Base-by-base conservation (phyloP, 2,329 filamentous ascomycete genomes). In the Fusarium decemcellulare region DNA sequence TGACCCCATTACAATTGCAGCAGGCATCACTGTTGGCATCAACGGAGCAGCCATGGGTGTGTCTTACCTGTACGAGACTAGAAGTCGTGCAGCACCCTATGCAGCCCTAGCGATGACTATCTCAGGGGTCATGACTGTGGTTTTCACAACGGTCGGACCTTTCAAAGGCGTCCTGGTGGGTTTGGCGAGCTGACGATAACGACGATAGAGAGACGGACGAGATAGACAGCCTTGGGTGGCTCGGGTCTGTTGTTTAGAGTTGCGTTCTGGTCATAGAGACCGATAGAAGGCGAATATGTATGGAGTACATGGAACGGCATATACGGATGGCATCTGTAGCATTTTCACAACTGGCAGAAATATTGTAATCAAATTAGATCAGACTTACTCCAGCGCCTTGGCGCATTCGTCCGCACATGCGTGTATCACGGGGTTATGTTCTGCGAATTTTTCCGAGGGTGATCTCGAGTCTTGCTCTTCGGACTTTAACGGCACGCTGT, bases 1-100 rank as follows among this genome's bases (percentile, higher is more conserved):
- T 56, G 75, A 66, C 12, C 55, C 82, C 0, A 60, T 74, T 2
- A 83, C 80, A 0, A 81, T 88, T 3, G 86, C 86, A 1, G 79
- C 83, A 0, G 87, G 87, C 37, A 81, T 87, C 37, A 81, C 86
- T 0, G 81, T 88, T 51, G 87, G 87, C 4, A 84, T 89, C 78
- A 90, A 89, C 67, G 86, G 86, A 1, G 87, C 87, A 0, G 87
- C 87, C 5, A 88, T 90, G 86, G 87, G 87, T 3, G 87, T 87
- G 0, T 82, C 87, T 1, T 86, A 87, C 63, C 79, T 89, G 14
- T 88, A 89, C 59, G 86, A 88, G 74, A 82, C 81, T 8, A 80
- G 80, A 56, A 87, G 84, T 66, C 81, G 80, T 1, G 85, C 87
- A 5, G 86, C 86, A 3, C 86, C 87, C 1, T 88, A 88, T 68